Conservation (phyloP, 192 early-diverging fungal genomes). For the Umbelopsis vinacea region DNA sequence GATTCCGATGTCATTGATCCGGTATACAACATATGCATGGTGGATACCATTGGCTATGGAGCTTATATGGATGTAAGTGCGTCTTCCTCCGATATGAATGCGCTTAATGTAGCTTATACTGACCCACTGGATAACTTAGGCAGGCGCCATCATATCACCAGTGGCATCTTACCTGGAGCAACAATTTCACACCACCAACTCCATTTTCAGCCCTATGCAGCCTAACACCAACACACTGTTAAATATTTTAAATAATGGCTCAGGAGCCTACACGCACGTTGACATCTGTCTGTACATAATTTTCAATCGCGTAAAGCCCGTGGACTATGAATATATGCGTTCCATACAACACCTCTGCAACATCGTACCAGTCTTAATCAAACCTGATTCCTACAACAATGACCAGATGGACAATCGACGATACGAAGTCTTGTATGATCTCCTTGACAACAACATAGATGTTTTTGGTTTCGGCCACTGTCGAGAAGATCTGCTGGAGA, state of each 20-base stretch:
- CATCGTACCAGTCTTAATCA: constrained; percentile 71
- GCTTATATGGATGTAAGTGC: constrained; percentile 36
- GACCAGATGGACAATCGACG: constrained; percentile 60
- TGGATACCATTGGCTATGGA: constrained; percentile 44
- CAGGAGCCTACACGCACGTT: constrained; percentile 36
- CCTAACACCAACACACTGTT: constrained; percentile 3
- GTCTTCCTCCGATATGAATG: background rate
- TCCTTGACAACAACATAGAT: constrained; percentile 56
- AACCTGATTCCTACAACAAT: constrained; percentile 58
- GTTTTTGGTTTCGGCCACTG: constrained; percentile 62
- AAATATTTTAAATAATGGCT: constrained; percentile 13
- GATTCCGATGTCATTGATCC: background rate
- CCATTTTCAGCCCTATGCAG: constrained; percentile 26
- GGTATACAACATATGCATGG: constrained; percentile 32
- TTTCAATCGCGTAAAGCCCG: constrained; percentile 64
- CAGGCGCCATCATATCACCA: constrained; percentile 27
- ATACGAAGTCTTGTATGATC: constrained; percentile 50
- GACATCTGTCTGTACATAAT: constrained; percentile 57
- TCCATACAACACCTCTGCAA: constrained; percentile 55
- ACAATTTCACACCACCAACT: constrained; percentile 36
- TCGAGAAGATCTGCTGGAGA: constrained; percentile 48
- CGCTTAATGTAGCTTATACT: background rate
- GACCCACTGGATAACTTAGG: constrained; percentile 7
- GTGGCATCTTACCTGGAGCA: constrained; percentile 34
- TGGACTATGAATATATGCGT: constrained; percentile 76